phyloP scores from a whole-genome alignment of 176 grass and related monocot species.

The Cymbopogon citratus region DNA sequence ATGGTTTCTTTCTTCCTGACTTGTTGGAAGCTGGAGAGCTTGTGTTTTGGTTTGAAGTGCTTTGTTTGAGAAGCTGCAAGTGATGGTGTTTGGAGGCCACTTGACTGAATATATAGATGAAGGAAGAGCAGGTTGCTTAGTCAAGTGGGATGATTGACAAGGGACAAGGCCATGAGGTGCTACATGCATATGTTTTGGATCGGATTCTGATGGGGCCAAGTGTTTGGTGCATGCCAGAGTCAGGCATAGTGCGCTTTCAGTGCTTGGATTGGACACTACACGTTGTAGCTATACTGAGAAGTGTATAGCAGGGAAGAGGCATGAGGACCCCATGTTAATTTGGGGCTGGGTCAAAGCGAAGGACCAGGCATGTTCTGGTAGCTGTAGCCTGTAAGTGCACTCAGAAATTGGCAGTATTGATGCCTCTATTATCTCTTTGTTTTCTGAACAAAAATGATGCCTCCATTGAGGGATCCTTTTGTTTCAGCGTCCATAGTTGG shows the following conservation, averaged over 20 bases:
- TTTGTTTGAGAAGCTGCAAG: not conserved
- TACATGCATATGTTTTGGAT: conserved; percentile 14
- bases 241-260: not conserved
- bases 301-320: not conserved
- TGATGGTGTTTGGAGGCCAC: conserved; percentile 5
- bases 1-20: not conserved
- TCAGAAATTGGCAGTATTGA: not conserved
- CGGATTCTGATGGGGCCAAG: conserved; percentile 18
- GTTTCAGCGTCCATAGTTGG: not conserved
- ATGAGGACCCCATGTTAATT: conserved; percentile 11
- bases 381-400: not conserved
- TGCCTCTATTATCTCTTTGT: not conserved
- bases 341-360: not conserved
- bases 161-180: conserved; percentile 24
- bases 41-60: not conserved
- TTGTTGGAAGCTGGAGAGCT: not conserved
- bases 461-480: not conserved
- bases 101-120: not conserved
- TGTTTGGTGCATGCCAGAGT: not conserved
- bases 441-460: not conserved
- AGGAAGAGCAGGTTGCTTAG: not conserved
- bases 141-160: conserved; percentile 14
- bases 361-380: not conserved
- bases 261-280: not conserved
- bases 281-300: not conserved